phyloP scores from a whole-genome alignment of 2,329 filamentous ascomycete species.

The Mycosphaerella sp. region DNA sequence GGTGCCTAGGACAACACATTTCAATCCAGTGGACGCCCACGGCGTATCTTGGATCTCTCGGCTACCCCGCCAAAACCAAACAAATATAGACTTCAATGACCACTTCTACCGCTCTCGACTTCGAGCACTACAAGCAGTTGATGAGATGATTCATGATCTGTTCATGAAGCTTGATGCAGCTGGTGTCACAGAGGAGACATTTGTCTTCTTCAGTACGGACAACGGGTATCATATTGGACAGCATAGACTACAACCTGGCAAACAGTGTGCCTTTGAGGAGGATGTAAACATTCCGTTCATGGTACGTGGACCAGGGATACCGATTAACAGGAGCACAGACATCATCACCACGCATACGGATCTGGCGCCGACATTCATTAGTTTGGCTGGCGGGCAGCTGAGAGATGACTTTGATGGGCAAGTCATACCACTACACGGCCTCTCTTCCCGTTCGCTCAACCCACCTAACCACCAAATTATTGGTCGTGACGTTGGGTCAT shows the following conservation, averaged over 20 bases:
- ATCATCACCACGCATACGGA: constrained; percentile 38
- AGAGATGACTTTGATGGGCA: constrained; percentile 34
- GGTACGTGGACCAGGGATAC: constrained; percentile 35
- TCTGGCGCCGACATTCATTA: constrained; percentile 36
- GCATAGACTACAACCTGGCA: constrained; percentile 37
- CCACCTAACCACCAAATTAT: neutral
- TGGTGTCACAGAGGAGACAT: constrained; percentile 44
- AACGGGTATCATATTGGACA: constrained; percentile 39
- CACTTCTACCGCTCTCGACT: constrained; percentile 48
- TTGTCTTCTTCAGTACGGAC: constrained; percentile 37
- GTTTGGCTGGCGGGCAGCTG: constrained; percentile 28
- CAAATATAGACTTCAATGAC: constrained; percentile 47
- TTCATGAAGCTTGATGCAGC: constrained; percentile 39
- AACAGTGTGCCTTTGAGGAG: constrained; percentile 36
- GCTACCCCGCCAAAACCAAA: constrained; percentile 42
- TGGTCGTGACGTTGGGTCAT: neutral
- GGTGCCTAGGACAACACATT: constrained; percentile 57
- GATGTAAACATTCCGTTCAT: constrained; percentile 38
- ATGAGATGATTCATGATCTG: constrained; percentile 48
- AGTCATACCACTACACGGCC: constrained; percentile 29
- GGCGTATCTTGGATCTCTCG: constrained; percentile 44
- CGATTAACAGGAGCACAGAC: constrained; percentile 26
- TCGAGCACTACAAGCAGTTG: constrained; percentile 48
- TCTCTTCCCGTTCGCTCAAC: neutral
- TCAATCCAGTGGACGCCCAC: constrained; percentile 52